Conservation (phyloP, 1,139 yeast species). For the Scheffersomyces segobiensis region DNA sequence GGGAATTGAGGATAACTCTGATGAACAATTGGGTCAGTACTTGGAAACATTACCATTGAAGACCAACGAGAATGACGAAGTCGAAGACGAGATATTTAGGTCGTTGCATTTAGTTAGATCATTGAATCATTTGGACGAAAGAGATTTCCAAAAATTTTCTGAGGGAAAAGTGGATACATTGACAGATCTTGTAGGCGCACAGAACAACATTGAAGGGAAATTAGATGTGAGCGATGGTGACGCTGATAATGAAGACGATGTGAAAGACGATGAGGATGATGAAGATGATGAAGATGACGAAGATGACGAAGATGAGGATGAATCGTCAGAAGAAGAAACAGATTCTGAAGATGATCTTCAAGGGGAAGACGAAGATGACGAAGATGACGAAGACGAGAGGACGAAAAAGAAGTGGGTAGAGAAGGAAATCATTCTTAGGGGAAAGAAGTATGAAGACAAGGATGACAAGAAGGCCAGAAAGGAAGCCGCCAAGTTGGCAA, state of each 20-base stretch:
- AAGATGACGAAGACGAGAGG: conserved; percentile 17
- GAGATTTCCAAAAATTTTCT: conserved; percentile 81
- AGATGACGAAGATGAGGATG: conserved; percentile 31
- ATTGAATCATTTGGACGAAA: conserved; percentile 73
- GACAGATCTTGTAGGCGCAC: conserved; percentile 48
- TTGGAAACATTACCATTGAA: conserved; percentile 53
- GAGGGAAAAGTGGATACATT: conserved; percentile 82
- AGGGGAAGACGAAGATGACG: conserved; percentile 15
- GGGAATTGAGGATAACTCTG: conserved; percentile 40
- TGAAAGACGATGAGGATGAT: conserved; percentile 28
- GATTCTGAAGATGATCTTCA: conserved; percentile 25
- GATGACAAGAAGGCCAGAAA: conserved; percentile 84
- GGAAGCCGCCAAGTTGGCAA: conserved; percentile 77
- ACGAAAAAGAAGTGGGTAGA: conserved; percentile 45
- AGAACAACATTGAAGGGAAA: conserved; percentile 19
- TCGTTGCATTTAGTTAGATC: conserved; percentile 81
- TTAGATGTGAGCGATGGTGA: conserved; percentile 12
- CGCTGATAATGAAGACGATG: conserved; percentile 18
- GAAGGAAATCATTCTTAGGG: conserved; percentile 45
- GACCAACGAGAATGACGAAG: conserved; percentile 55
- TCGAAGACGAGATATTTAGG: conserved; percentile 82
- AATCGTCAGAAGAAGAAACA: conserved; percentile 26
- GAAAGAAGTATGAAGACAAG: conserved; percentile 81
- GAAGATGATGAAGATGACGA: conserved; percentile 19
- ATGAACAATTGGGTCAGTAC: conserved; percentile 35